phyloP scores from a whole-genome alignment of 2,329 filamentous ascomycete species.

The Aspergillus spinulosporus region DNA sequence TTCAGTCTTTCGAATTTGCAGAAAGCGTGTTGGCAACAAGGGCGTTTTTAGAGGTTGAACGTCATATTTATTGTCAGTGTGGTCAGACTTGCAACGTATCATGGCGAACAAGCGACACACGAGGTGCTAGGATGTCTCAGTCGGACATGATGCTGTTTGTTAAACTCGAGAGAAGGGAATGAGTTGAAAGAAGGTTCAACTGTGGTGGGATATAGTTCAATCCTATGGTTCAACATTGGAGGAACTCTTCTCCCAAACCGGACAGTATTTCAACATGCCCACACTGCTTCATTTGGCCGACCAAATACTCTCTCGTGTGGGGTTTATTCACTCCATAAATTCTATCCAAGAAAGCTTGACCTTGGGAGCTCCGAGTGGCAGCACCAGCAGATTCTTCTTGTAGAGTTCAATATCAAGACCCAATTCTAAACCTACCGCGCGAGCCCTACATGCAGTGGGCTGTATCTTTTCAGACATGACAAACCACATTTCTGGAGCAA shows the following conservation, averaged over 20 bases:
- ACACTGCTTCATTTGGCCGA: constrained; percentile 14
- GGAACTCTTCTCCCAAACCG: constrained; percentile 12
- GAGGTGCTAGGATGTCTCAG: too few relatives aligned
- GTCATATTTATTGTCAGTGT: too few relatives aligned
- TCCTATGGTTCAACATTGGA: constrained; percentile 12
- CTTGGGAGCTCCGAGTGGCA: constrained; percentile 15
- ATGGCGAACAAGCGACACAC: too few relatives aligned
- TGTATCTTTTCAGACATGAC: constrained; percentile 14
- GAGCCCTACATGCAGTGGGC: constrained; percentile 9
- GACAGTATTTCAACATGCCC: constrained; percentile 15
- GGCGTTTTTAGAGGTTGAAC: too few relatives aligned
- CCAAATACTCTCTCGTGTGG: constrained; percentile 15
- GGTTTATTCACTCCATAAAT: constrained; percentile 18
- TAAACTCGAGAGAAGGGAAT: neutral
- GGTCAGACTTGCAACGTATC: too few relatives aligned
- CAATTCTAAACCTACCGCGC: neutral
- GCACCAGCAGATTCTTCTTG: constrained; percentile 11
- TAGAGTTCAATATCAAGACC: constrained; percentile 9
- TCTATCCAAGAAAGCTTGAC: constrained; percentile 16
- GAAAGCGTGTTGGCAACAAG: too few relatives aligned
- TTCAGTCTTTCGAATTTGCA: too few relatives aligned
- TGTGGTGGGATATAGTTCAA: constrained; percentile 13
- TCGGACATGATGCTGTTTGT: too few relatives aligned
- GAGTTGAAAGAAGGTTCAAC: constrained; percentile 6
- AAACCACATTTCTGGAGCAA: too few relatives aligned